These are phyloP conservation scores for Xylaria palmicola DNA, from an alignment of 495 filamentous ascomycete genomes.

Conservation along the genomic window DNA sequence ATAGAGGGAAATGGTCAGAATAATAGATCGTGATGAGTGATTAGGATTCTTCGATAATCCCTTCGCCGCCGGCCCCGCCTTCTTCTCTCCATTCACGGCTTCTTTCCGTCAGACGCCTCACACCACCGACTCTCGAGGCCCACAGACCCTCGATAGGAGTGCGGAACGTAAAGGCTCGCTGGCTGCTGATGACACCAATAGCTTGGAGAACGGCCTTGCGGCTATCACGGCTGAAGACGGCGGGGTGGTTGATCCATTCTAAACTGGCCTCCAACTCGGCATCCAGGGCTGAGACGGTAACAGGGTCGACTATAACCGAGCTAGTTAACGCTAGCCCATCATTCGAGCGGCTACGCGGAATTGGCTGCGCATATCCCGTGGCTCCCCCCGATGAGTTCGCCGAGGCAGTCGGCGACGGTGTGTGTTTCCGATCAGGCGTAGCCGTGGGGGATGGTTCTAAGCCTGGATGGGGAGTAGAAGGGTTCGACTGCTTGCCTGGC, in stretches of 20 bases:
- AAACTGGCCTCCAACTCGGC: constrained; percentile 86
- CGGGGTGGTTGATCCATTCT: constrained; percentile 99
- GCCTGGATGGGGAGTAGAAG: constrained; percentile 46
- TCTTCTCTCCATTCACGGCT: constrained; percentile 86
- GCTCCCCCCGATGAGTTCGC: constrained; percentile 36
- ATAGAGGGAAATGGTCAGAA: constrained; percentile 1
- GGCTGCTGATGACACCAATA: constrained; percentile 93
- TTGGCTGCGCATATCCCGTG: constrained; percentile 24
- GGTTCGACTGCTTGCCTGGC: constrained; percentile 42
- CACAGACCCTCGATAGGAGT: constrained; percentile 81
- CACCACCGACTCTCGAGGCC: constrained; percentile 75
- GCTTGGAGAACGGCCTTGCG: constrained; percentile 94
- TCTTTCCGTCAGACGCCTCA: constrained; percentile 73
- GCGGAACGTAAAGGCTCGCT: constrained; percentile 91
- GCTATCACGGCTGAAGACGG: constrained; percentile 91
- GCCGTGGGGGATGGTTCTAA: constrained; percentile 46
- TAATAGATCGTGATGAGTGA: neutral
- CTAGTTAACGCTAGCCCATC: constrained; percentile 53
- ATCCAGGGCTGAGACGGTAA: constrained; percentile 83
- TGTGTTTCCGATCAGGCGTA: constrained; percentile 50
- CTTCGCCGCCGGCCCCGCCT: constrained; percentile 62
- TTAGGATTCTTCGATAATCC: constrained; percentile 76
- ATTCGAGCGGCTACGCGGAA: constrained; percentile 41
- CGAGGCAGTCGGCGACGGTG: constrained; percentile 51
- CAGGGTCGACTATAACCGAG: constrained; percentile 69